A percentile compares a stretch with the other conserved stretches of the same genome.
These are phyloP conservation scores for Sindora glabra DNA, from an alignment of 306 rosid genomes.

Conservation along the genomic window DNA sequence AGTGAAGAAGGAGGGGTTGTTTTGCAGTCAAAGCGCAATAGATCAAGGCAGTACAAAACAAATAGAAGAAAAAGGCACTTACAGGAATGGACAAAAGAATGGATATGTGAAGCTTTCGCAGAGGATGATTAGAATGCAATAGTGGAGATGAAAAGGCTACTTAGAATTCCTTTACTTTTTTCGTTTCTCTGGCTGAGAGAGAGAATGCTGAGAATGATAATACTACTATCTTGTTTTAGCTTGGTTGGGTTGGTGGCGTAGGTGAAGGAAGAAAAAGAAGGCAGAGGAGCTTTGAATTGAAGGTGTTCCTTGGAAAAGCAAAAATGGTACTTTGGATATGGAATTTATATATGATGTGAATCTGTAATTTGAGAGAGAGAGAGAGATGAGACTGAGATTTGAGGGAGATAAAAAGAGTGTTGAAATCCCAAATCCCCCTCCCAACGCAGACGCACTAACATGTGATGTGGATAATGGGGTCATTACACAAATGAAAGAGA, in stretches of 20 bases:
- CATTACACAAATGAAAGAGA: too few species aligned
- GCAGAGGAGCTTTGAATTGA: conserved; percentile 12
- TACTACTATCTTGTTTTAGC: not conserved
- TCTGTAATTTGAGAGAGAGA: not conserved
- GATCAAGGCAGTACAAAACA: not conserved
- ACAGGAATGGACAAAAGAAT: conserved; percentile 14
- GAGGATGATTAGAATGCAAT: not conserved
- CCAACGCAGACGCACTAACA: too few species aligned
- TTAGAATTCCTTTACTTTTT: conserved; percentile 12
- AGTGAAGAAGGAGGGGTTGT: not conserved
- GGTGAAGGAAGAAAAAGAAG: not conserved
- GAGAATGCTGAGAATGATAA: not conserved
- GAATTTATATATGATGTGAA: conserved; percentile 23
- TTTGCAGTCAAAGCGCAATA: too few species aligned
- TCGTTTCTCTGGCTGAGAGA: not conserved
- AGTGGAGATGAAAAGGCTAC: not conserved
- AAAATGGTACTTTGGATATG: conserved; percentile 17
- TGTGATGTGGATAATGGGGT: too few species aligned
- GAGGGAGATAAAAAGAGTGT: too few species aligned
- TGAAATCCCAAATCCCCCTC: too few species aligned
- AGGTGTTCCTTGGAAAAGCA: conserved; percentile 29
- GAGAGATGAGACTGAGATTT: too few species aligned
- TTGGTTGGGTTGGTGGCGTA: conserved; percentile 12
- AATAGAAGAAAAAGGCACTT: conserved; percentile 19
- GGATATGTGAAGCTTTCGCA: not conserved